Conservation (phyloP, 2,329 filamentous ascomycete genomes). For the Emydomyces testavorans region DNA sequence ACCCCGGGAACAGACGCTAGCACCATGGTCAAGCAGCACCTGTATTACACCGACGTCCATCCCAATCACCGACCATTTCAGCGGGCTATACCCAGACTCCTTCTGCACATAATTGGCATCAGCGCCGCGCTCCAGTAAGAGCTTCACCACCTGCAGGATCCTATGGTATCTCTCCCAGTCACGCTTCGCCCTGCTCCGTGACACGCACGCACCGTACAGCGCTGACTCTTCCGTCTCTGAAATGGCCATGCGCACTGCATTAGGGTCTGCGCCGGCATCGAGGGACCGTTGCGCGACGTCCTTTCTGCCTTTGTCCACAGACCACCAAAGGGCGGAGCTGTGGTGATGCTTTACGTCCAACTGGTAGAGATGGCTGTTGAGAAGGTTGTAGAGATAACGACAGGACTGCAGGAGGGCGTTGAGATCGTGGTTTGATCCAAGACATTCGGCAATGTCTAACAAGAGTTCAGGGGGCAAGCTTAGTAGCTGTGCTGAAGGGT, state of each 20-base stretch:
- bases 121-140: no score
- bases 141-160: no score
- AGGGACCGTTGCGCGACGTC: background rate
- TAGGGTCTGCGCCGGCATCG: background rate
- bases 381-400: constrained; percentile 7
- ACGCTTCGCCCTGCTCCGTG: background rate
- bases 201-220: no score
- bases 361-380: constrained; percentile 15
- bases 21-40: background rate
- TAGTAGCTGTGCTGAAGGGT: background rate
- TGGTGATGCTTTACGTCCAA: background rate
- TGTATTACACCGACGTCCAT: no score
- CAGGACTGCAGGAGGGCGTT: constrained; percentile 13
- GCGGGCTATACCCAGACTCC: no score
- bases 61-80: no score
- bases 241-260: background rate
- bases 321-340: background rate
- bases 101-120: no score
- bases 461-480: background rate
- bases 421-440: constrained; percentile 7
- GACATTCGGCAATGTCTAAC: background rate
- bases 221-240: no score
- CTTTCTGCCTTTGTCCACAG: background rate
- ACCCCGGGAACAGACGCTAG: background rate
- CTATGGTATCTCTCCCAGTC: no score